A percentile compares a stretch with the other conserved stretches of the same genome.
Evolutionary conservation across 768 basidiomycete species (phyloP).

Genomic region (Collybiopsis luxurians): DNA sequence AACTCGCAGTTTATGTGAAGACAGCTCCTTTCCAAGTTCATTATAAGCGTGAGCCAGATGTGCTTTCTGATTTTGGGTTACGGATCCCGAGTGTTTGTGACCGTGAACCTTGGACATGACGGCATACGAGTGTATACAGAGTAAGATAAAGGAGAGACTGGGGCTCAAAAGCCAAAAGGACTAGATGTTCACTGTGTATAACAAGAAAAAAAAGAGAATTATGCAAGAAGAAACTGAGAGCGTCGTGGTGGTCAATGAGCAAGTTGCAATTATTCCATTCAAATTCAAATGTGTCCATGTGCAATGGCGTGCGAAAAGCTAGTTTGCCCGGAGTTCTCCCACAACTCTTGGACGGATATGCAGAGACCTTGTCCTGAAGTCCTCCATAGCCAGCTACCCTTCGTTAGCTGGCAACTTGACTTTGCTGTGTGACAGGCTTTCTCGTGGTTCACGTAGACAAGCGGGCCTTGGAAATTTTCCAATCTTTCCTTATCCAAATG

Average conservation of each 20-base stretch:
- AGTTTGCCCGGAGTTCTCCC: too few relatives aligned
- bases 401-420: too few relatives aligned
- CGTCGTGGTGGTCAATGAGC: slow-evolving; percentile 7
- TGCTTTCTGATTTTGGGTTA: slow-evolving; percentile 77
- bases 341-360: too few relatives aligned
- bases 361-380: too few relatives aligned
- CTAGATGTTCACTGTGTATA: background rate
- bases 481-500: too few relatives aligned
- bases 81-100: slow-evolving; percentile 60
- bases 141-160: slow-evolving; percentile 8
- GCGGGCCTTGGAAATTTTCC: too few relatives aligned
- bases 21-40: slow-evolving; percentile 93
- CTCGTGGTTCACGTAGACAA: too few relatives aligned
- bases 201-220: background rate
- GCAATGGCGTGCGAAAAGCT: too few relatives aligned
- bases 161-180: background rate
- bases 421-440: too few relatives aligned
- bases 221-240: slow-evolving; percentile 1
- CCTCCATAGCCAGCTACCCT: too few relatives aligned
- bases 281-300: too few relatives aligned
- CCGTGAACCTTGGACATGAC: slow-evolving; percentile 48
- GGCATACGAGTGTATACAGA: slow-evolving; percentile 28
- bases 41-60: slow-evolving; percentile 95
- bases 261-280: background rate
- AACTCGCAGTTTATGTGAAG: slow-evolving; percentile 85